Percentiles rank a stretch among this genome's conserved stretches.
These are phyloP conservation scores for Gynochthodes officinalis DNA, from an alignment of 257 asterid species.

Conservation along the genomic window DNA sequence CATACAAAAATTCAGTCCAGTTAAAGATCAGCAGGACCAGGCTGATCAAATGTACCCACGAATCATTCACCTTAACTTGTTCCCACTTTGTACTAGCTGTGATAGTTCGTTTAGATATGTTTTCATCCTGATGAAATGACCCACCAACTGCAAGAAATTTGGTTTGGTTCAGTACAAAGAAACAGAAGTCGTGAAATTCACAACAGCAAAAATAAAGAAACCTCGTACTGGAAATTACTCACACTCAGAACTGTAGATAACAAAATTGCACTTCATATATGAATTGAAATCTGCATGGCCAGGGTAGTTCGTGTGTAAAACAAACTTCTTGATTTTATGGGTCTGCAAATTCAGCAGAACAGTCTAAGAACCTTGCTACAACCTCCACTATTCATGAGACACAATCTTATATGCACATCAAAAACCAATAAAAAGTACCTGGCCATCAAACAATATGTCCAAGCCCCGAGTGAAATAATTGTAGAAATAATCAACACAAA, in stretches of 20 bases:
- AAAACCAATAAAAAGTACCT: slow-evolving; percentile 33
- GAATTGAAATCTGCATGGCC: slow-evolving; percentile 90
- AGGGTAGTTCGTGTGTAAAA: slow-evolving; percentile 85
- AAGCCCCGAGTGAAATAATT: slow-evolving; percentile 73
- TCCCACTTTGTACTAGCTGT: slow-evolving; percentile 81
- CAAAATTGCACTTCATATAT: slow-evolving; percentile 81
- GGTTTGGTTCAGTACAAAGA: neutral
- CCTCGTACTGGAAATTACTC: slow-evolving; percentile 19
- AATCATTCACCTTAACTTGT: slow-evolving; percentile 63
- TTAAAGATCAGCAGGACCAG: neutral
- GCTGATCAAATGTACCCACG: neutral
- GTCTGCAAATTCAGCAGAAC: slow-evolving; percentile 41
- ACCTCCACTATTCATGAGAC: neutral
- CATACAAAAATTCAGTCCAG: neutral
- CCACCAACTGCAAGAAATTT: slow-evolving; percentile 41
- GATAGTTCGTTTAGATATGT: slow-evolving; percentile 37
- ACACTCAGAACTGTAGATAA: slow-evolving; percentile 50
- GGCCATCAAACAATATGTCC: slow-evolving; percentile 78
- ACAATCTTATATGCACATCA: neutral
- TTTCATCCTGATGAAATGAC: slow-evolving; percentile 42
- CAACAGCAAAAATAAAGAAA: neutral
- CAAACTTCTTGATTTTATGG: slow-evolving; percentile 73
- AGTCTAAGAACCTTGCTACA: slow-evolving; percentile 6
- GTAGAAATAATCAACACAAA: slow-evolving; percentile 78
- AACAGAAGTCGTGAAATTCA: neutral